These are phyloP conservation scores for Candida easanensis DNA, from an alignment of 805 yeast genomes.

Conservation along the genomic window DNA sequence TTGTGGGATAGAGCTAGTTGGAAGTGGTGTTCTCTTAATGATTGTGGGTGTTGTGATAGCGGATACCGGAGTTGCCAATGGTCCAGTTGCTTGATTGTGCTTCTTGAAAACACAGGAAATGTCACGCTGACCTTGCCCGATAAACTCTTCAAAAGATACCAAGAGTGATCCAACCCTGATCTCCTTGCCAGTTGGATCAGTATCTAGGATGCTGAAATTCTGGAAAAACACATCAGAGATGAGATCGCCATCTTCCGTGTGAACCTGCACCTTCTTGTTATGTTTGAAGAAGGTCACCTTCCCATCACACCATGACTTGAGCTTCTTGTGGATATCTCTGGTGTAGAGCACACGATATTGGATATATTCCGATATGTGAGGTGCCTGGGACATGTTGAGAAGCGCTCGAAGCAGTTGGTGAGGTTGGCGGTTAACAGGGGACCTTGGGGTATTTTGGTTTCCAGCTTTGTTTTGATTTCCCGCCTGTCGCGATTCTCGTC, in stretches of 20 bases:
- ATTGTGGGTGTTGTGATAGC: background rate
- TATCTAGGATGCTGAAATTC: conserved; percentile 5
- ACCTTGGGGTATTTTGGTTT: background rate
- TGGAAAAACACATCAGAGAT: conserved; percentile 18
- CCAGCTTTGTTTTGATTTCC: conserved; percentile 2
- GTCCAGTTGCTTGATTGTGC: background rate
- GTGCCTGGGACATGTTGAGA: background rate
- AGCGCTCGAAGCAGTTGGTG: too few relatives aligned
- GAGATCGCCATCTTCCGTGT: conserved; percentile 15
- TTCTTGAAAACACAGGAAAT: background rate
- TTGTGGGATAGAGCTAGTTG: too few relatives aligned
- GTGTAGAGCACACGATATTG: conserved; percentile 25
- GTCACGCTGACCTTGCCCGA: background rate
- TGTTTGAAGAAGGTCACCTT: conserved; percentile 19
- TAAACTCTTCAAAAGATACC: background rate
- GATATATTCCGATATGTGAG: conserved; percentile 19
- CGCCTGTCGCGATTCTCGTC: background rate
- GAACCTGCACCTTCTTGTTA: conserved; percentile 23
- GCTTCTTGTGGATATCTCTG: conserved; percentile 19
- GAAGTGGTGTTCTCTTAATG: background rate
- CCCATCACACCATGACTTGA: conserved; percentile 27
- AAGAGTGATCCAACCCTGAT: conserved; percentile 19
- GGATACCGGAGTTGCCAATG: background rate
- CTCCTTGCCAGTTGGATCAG: conserved; percentile 18
- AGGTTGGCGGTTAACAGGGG: background rate